phyloP scores from a whole-genome alignment of 2,329 filamentous ascomycete genomes.

The Teratosphaeria nubilosa region DNA sequence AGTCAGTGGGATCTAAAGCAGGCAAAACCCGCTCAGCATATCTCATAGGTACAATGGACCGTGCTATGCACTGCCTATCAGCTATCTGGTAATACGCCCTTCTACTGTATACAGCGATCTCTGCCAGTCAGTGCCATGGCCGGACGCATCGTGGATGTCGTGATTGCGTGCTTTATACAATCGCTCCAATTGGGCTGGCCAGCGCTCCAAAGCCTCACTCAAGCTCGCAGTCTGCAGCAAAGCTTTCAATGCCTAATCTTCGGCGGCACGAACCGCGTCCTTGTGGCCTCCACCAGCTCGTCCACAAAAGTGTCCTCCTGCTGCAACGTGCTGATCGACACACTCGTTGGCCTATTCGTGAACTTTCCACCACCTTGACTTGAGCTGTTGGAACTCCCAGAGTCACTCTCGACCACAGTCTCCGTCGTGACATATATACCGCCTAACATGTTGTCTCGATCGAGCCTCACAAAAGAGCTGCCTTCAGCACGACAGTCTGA shows the following conservation, averaged over 20 bases:
- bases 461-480: slow-evolving; percentile 1
- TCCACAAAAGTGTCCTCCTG: slow-evolving; percentile 35
- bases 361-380: slow-evolving; percentile 13
- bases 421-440: slow-evolving; percentile 29
- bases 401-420: slow-evolving; percentile 23
- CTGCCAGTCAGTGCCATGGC: too few relatives aligned
- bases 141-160: too few relatives aligned
- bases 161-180: too few relatives aligned
- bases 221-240: neutral
- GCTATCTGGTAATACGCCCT: too few relatives aligned
- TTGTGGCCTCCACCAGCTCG: slow-evolving; percentile 19
- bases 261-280: slow-evolving; percentile 15
- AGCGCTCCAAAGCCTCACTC: neutral
- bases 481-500: slow-evolving; percentile 8
- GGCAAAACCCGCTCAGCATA: too few relatives aligned
- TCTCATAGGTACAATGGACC: too few relatives aligned
- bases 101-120: too few relatives aligned
- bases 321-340: slow-evolving; percentile 22
- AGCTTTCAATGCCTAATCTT: slow-evolving; percentile 4
- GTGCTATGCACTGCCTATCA: too few relatives aligned
- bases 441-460: slow-evolving; percentile 21
- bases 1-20: too few relatives aligned
- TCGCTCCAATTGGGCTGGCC: too few relatives aligned
- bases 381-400: slow-evolving; percentile 15
- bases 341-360: slow-evolving; percentile 8